Percentiles rank a stretch among this genome's conserved stretches.
phyloP scores from a whole-genome alignment of 192 early-diverging fungal species.

The Piromyces finnis region DNA sequence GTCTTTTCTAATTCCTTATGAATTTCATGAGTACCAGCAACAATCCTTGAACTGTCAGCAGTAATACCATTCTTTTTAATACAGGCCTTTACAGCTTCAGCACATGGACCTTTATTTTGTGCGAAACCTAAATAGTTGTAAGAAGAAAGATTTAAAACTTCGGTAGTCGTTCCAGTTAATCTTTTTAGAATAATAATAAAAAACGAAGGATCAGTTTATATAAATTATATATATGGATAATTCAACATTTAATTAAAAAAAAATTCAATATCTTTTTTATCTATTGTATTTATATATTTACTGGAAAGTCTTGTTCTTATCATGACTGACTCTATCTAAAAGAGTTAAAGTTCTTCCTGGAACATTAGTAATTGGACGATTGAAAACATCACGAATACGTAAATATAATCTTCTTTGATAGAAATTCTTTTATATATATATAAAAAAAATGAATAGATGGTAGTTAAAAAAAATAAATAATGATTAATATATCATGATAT shows the following conservation, averaged over 20 bases:
- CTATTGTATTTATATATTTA: too few species aligned
- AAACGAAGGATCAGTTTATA: too few species aligned
- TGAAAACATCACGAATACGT: slow-evolving; percentile 83
- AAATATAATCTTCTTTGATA: slow-evolving; percentile 77
- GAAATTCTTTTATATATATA: slow-evolving; percentile 31
- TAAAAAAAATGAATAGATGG: too few species aligned
- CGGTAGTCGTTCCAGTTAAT: slow-evolving; percentile 58
- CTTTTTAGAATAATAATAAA: background rate
- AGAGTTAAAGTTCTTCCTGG: slow-evolving; percentile 72
- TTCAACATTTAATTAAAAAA: background rate
- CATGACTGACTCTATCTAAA: slow-evolving; percentile 65
- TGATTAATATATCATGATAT: too few species aligned
- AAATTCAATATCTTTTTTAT: too few species aligned
- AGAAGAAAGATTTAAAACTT: slow-evolving; percentile 80
- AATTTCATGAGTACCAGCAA: slow-evolving; percentile 41
- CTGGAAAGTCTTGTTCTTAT: slow-evolving; percentile 70
- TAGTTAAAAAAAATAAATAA: too few species aligned
- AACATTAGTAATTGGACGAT: slow-evolving; percentile 82
- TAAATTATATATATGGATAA: background rate
- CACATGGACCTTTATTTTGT: slow-evolving; percentile 78
- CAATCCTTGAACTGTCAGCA: slow-evolving; percentile 42
- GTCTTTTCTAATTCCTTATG: slow-evolving; percentile 64
- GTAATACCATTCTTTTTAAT: slow-evolving; percentile 56
- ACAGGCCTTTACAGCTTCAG: slow-evolving; percentile 71
- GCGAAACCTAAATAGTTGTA: slow-evolving; percentile 99